phyloP scores from a whole-genome alignment of 345 rosid genomes.

The Gossypioides kirkii region DNA sequence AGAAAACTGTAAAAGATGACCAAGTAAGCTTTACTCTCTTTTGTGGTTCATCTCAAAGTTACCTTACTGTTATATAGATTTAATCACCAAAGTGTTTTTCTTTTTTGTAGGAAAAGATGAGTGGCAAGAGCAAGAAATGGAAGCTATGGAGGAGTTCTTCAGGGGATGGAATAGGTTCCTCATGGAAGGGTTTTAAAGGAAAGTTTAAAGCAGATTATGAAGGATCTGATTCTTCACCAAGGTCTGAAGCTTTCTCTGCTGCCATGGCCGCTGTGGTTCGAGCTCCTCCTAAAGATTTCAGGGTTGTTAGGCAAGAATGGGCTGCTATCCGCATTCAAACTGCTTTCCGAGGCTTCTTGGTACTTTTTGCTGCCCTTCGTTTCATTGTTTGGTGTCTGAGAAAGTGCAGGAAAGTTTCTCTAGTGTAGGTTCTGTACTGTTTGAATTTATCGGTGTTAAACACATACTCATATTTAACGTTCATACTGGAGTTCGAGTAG shows the following conservation, averaged over 20 bases:
- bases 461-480: too few species aligned
- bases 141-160: conserved; percentile 66
- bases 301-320: conserved; percentile 77
- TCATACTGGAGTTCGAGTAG: too few species aligned
- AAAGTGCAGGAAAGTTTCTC: neutral
- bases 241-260: conserved; percentile 48
- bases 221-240: conserved; percentile 39
- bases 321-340: conserved; percentile 92
- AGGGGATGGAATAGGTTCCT: conserved; percentile 40
- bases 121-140: conserved; percentile 71
- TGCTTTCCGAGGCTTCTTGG: conserved; percentile 92
- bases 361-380: conserved; percentile 18
- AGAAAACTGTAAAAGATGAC: conserved; percentile 67
- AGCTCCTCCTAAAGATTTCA: conserved; percentile 88
- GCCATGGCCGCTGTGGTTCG: conserved; percentile 80
- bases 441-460: neutral
- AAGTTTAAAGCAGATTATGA: conserved; percentile 46
- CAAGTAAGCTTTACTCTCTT: conserved; percentile 31
- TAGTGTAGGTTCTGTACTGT: neutral
- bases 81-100: neutral
- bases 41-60: neutral
- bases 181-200: conserved; percentile 60
- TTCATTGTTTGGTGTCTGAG: neutral
- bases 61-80: neutral
- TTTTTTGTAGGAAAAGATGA: conserved; percentile 35